Base-by-base conservation (phyloP, 495 filamentous ascomycete species). In the Sphaerosporella brunnea region DNA sequence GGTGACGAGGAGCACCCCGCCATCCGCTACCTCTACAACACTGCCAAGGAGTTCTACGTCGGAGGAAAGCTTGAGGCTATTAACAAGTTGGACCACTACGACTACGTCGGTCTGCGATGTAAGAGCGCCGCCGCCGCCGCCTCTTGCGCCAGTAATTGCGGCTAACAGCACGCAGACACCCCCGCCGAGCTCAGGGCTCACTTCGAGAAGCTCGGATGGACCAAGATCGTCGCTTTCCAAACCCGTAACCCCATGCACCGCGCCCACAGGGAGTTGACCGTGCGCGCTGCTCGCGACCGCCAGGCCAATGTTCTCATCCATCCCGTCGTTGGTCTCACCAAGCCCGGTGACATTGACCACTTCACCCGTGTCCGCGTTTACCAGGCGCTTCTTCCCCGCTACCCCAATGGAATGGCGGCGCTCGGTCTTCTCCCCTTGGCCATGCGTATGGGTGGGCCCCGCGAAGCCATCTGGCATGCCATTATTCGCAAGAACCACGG, bases 401-500 rank as follows among this genome's bases (percentile, higher is more conserved):
- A 97, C 69, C 90, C 90, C 62, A 97, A 96, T 64, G 90, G 90
- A 54, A 97, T 97, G 90, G 90, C 90, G 49, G 86, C 93, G 35
- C 80, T 97, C 52, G 90, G 86, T 68, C 82, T 97, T 30, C 74
- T 97, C 2, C 86, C 87, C 36, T 72, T 97, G 43, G 90, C 90
- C 52, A 97, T 97, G 90, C 82, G 90, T 61, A 97, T 97, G 90
- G 90, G 86, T 56, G 90, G 90, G 55, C 90, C 90, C 42, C 82
- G 90, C 54, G 90, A 97, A 72, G 90, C 90, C 53, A 86, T 97
- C 68, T 97, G 90, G 90, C 90, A 97, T 71, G 90, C 90, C 53
- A 96, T 97, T 60, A 97, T 97, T 73, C 85, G 90, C 58, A 97
- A 96, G 75, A 97, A 97, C 68, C 85, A 94, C 68, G 90, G 90